phyloP scores from a whole-genome alignment of 257 asterid genomes.

The Gentiana dahurica region DNA sequence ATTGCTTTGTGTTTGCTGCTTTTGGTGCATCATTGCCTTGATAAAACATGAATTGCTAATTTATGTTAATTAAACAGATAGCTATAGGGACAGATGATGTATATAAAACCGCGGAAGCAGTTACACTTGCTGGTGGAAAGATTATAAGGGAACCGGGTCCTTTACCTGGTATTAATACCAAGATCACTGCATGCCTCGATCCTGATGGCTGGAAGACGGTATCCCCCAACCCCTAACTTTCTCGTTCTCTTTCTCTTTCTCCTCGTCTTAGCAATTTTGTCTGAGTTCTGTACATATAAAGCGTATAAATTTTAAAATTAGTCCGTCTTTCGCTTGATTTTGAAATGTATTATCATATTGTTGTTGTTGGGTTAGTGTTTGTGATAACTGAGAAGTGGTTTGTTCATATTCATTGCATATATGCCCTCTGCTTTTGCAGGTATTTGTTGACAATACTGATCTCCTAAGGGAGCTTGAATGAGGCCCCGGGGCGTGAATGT shows the following conservation, averaged over 20 bases:
- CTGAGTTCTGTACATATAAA: no score
- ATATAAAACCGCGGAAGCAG: slow-evolving; percentile 82
- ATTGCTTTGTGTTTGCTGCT: neutral
- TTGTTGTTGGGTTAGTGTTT: no score
- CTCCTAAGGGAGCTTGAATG: slow-evolving; percentile 69
- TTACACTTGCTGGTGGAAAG: slow-evolving; percentile 67
- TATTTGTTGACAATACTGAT: slow-evolving; percentile 84
- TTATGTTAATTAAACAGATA: slow-evolving; percentile 34
- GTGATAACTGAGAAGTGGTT: no score
- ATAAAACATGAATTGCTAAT: neutral
- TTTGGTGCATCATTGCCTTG: neutral
- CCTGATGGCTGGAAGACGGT: slow-evolving; percentile 99
- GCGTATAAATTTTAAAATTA: no score
- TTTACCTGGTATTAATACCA: slow-evolving; percentile 83
- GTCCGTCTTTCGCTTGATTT: no score
- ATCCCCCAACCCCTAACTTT: slow-evolving; percentile 14
- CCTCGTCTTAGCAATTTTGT: no score
- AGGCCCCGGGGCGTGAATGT: slow-evolving; percentile 4
- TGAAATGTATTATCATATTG: neutral
- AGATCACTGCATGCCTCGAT: slow-evolving; percentile 86
- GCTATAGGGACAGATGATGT: slow-evolving; percentile 96
- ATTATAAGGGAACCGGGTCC: slow-evolving; percentile 91
- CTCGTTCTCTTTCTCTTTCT: no score
- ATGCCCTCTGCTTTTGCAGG: slow-evolving; percentile 37
- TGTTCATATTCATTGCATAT: neutral